phyloP scores from a whole-genome alignment of 805 yeast genomes.

The Ascoidea rubescens region DNA sequence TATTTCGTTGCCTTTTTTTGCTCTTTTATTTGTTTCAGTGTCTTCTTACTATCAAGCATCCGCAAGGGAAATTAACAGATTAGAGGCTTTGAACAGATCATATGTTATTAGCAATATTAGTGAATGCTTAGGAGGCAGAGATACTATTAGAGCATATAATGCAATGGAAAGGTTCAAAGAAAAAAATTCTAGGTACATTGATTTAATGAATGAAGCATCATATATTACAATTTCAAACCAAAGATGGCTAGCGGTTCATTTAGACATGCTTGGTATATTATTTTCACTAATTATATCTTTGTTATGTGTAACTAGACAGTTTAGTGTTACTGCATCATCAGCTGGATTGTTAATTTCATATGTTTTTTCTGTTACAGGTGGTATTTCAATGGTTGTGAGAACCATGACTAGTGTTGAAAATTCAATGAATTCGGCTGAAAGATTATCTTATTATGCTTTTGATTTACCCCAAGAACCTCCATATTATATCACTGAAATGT shows the following conservation, averaged over 20 bases:
- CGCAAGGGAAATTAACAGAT: conserved; percentile 35
- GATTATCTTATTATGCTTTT: conserved; percentile 51
- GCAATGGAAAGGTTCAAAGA: conserved; percentile 22
- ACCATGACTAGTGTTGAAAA: conserved; percentile 42
- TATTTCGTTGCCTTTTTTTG: conserved; percentile 47
- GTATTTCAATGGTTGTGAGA: conserved; percentile 36
- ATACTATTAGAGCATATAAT: conserved; percentile 30
- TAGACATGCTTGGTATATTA: conserved; percentile 32
- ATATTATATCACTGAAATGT: conserved; percentile 30
- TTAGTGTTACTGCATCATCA: conserved; percentile 41
- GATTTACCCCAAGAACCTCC: conserved; percentile 61
- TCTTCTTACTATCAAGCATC: conserved; percentile 34
- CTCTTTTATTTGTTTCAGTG: conserved; percentile 26
- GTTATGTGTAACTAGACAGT: conserved; percentile 45
- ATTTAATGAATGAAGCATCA: conserved; percentile 40
- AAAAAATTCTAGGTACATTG: conserved; percentile 34
- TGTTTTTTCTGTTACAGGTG: conserved; percentile 43
- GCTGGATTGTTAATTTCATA: conserved; percentile 51
- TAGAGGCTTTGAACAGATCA: conserved; percentile 38
- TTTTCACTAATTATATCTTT: conserved; percentile 41
- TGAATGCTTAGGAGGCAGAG: conserved; percentile 34
- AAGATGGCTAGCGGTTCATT: conserved; percentile 48
- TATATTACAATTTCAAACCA: conserved; percentile 39
- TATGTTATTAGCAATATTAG: conserved; percentile 36
- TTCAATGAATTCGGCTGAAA: conserved; percentile 46